Evolutionary conservation across 768 basidiomycete genomes (phyloP).

Genomic region (Boletus bicolor): DNA sequence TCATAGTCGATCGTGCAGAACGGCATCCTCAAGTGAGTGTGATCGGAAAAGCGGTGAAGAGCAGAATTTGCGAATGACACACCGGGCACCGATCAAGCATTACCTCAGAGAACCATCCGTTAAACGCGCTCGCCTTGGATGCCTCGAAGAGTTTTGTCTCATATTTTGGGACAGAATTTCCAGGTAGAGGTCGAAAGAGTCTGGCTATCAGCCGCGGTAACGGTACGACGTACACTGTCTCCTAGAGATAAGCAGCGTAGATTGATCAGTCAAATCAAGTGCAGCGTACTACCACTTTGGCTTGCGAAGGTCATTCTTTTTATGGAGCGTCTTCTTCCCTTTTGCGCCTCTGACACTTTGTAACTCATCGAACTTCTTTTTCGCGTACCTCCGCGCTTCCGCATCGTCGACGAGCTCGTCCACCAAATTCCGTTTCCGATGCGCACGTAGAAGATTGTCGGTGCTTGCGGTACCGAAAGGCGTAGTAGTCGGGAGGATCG

Average conservation of each 20-base stretch:
- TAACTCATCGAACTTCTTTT: slow-evolving; percentile 83
- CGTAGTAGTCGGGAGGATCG: slow-evolving; percentile 62
- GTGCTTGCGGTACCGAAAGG: slow-evolving; percentile 69
- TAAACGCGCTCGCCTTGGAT: neutral
- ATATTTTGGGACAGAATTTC: neutral
- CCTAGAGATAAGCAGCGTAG: slow-evolving; percentile 5
- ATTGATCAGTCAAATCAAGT: slow-evolving; percentile 7
- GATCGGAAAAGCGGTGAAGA: slow-evolving; percentile 13
- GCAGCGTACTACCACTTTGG: slow-evolving; percentile 59
- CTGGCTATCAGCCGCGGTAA: no score
- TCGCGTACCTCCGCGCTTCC: slow-evolving; percentile 83
- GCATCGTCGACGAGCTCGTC: slow-evolving; percentile 89
- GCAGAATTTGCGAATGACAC: slow-evolving; percentile 3
- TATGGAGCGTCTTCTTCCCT: slow-evolving; percentile 67
- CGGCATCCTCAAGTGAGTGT: slow-evolving; percentile 8
- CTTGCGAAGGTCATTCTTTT: slow-evolving; percentile 59
- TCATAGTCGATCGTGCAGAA: neutral
- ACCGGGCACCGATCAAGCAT: neutral
- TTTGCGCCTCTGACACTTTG: slow-evolving; percentile 63
- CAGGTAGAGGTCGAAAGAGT: neutral
- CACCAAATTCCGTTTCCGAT: slow-evolving; percentile 78
- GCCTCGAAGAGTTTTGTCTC: neutral
- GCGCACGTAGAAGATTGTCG: slow-evolving; percentile 67
- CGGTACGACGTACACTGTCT: neutral
- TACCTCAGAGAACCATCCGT: slow-evolving; percentile 9